A percentile compares a stretch with the other conserved stretches of the same genome.
phyloP scores from a whole-genome alignment of 1,284 basidiomycete genomes.

The Grifola frondosa region DNA sequence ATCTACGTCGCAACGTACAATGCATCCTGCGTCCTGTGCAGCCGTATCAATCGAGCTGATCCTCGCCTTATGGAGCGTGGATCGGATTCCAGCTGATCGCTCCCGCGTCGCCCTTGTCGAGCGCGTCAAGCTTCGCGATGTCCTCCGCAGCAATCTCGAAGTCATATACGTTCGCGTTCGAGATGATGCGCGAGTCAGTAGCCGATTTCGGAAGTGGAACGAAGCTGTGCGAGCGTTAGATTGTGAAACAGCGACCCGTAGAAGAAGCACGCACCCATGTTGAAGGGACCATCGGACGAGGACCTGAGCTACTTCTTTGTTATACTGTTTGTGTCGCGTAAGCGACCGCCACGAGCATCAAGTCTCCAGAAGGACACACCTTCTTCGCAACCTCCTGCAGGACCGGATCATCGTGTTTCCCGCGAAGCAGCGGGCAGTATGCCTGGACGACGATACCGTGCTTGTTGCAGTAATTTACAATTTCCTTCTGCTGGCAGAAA shows the following conservation, averaged over 20 bases:
- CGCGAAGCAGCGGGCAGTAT: slow-evolving; percentile 52
- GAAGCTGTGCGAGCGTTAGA: slow-evolving; percentile 38
- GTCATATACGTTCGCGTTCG: slow-evolving; percentile 53
- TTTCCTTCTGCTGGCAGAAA: slow-evolving; percentile 78
- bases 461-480: slow-evolving; percentile 72
- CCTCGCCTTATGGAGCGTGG: slow-evolving; percentile 31
- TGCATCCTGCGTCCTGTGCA: no score
- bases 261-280: slow-evolving; percentile 31
- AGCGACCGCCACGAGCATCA: not conserved
- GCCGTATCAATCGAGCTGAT: no score
- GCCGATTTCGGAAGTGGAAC: slow-evolving; percentile 54
- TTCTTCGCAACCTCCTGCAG: slow-evolving; percentile 44
- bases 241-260: no score
- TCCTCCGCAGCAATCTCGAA: slow-evolving; percentile 52
- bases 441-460: slow-evolving; percentile 74
- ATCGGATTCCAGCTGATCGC: slow-evolving; percentile 54
- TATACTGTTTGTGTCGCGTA: slow-evolving; percentile 29
- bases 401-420: slow-evolving; percentile 40
- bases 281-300: slow-evolving; percentile 71
- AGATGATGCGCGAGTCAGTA: slow-evolving; percentile 44
- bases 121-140: slow-evolving; percentile 45
- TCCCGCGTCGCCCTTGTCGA: slow-evolving; percentile 47
- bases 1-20: no score
- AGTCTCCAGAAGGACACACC: slow-evolving; percentile 6
- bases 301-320: slow-evolving; percentile 56